These are phyloP conservation scores for Pythium coloratum DNA, from an alignment of 352 stramenopile genomes.

Conservation along the genomic window DNA sequence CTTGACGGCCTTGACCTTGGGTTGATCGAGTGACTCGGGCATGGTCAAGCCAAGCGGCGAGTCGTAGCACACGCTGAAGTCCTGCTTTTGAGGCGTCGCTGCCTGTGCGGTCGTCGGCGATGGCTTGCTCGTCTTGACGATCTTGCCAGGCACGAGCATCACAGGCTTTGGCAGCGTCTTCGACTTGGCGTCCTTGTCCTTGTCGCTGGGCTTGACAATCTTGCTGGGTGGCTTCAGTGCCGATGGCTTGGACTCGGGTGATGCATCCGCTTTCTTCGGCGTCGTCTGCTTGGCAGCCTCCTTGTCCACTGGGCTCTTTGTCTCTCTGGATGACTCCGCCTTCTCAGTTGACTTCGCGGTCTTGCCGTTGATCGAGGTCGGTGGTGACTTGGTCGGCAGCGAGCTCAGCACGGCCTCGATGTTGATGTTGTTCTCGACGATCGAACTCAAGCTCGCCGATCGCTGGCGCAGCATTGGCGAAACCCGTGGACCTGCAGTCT, in stretches of 20 bases:
- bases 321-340: slow-evolving; percentile 3
- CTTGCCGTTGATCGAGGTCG: neutral
- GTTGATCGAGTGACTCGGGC: slow-evolving; percentile 13
- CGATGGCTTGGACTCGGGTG: slow-evolving; percentile 16
- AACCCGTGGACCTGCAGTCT: slow-evolving; percentile 9
- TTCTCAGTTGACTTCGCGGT: slow-evolving; percentile 7
- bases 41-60: slow-evolving; percentile 25
- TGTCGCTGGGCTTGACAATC: slow-evolving; percentile 23
- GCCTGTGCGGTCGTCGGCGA: slow-evolving; percentile 16
- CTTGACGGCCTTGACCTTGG: slow-evolving; percentile 13
- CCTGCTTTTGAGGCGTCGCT: neutral
- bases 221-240: slow-evolving; percentile 28
- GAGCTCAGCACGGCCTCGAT: slow-evolving; percentile 19
- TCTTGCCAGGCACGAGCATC: slow-evolving; percentile 45
- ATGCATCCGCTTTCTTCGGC: slow-evolving; percentile 17
- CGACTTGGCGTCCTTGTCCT: slow-evolving; percentile 12
- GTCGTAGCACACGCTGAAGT: slow-evolving; percentile 24
- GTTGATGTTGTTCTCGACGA: slow-evolving; percentile 30
- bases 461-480: slow-evolving; percentile 32
- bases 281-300: slow-evolving; percentile 6
- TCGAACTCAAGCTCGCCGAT: slow-evolving; percentile 32
- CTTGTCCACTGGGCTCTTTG: slow-evolving; percentile 1
- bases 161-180: slow-evolving; percentile 20
- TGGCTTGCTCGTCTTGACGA: slow-evolving; percentile 38
- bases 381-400: slow-evolving; percentile 5